Evolutionary conservation across 1,284 basidiomycete species (phyloP).

Genomic region (Pseudozyma sp.): DNA sequence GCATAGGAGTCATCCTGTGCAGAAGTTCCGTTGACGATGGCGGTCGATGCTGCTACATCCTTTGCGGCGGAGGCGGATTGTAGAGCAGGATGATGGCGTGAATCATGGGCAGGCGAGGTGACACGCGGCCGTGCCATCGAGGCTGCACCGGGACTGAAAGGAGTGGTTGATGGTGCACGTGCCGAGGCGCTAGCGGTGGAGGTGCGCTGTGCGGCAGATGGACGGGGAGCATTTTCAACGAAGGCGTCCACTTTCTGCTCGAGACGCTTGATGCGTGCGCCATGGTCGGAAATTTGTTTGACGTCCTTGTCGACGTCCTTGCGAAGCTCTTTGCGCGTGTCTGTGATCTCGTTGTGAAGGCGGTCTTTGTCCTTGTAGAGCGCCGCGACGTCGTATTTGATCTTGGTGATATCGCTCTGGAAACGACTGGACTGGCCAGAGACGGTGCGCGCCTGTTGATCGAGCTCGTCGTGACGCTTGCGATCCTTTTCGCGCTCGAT

Average conservation of each 20-base stretch:
- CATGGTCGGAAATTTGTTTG: constrained; percentile 16
- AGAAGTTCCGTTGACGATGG: background rate
- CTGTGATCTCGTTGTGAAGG: constrained; percentile 3
- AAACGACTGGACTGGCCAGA: constrained; percentile 6
- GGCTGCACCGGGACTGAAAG: constrained; percentile 10
- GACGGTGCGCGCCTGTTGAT: background rate
- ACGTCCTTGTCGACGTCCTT: constrained; percentile 37
- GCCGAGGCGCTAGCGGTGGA: background rate
- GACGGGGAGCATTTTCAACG: background rate
- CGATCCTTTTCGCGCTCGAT: constrained; percentile 14
- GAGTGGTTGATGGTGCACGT: constrained; percentile 5
- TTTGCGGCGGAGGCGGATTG: constrained; percentile 3
- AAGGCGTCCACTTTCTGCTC: constrained; percentile 3
- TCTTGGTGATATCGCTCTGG: constrained; percentile 17
- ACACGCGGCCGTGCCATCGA: background rate
- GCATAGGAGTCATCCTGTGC: background rate
- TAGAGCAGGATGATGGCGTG: constrained; percentile 6
- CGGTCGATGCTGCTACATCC: constrained; percentile 1
- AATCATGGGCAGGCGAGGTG: constrained; percentile 13
- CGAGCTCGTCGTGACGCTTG: constrained; percentile 9
- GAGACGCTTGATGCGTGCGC: constrained; percentile 11
- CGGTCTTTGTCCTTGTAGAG: constrained; percentile 14
- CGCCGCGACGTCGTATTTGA: constrained; percentile 12
- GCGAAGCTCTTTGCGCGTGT: constrained; percentile 8
- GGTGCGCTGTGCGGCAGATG: background rate